These are phyloP conservation scores for Populus nigra DNA, from an alignment of 345 rosid species.

Conservation along the genomic window DNA sequence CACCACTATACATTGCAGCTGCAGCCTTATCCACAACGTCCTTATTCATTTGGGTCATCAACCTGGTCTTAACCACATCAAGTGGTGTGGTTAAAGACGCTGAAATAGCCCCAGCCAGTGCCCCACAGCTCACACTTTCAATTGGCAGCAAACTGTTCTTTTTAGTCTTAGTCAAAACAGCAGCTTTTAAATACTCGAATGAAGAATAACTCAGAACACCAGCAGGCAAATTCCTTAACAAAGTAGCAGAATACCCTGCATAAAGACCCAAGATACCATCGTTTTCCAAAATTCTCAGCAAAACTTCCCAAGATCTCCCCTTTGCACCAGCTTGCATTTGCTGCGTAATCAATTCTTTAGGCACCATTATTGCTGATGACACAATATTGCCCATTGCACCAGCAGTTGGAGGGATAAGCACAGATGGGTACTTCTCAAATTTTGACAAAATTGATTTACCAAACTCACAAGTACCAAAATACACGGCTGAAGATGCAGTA, in stretches of 20 bases:
- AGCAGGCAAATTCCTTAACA: constrained; percentile 84
- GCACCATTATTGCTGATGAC: constrained; percentile 93
- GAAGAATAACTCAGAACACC: constrained; percentile 92
- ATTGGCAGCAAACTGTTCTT: constrained; percentile 68
- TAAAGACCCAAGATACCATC: constrained; percentile 88
- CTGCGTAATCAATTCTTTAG: constrained; percentile 85
- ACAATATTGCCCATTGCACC: constrained; percentile 96
- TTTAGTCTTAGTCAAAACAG: constrained; percentile 57
- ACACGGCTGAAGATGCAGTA: constrained; percentile 80
- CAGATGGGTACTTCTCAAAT: constrained; percentile 53
- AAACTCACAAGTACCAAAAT: constrained; percentile 93
- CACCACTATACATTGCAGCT: constrained; percentile 64
- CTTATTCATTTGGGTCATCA: constrained; percentile 76
- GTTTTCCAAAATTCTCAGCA: constrained; percentile 66
- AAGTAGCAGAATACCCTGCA: constrained; percentile 85
- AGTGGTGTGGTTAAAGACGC: constrained; percentile 85
- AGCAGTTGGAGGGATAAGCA: constrained; percentile 87
- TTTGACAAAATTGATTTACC: constrained; percentile 80
- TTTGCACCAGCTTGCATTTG: constrained; percentile 88
- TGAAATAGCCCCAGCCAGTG: constrained; percentile 90
- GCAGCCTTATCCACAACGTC: constrained; percentile 48
- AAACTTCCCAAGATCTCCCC: constrained; percentile 77
- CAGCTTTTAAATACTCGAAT: constrained; percentile 82
- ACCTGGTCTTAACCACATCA: constrained; percentile 88
- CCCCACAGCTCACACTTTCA: constrained; percentile 85